Base-by-base conservation (phyloP, 768 basidiomycete species). In the Mycena galericulata region DNA sequence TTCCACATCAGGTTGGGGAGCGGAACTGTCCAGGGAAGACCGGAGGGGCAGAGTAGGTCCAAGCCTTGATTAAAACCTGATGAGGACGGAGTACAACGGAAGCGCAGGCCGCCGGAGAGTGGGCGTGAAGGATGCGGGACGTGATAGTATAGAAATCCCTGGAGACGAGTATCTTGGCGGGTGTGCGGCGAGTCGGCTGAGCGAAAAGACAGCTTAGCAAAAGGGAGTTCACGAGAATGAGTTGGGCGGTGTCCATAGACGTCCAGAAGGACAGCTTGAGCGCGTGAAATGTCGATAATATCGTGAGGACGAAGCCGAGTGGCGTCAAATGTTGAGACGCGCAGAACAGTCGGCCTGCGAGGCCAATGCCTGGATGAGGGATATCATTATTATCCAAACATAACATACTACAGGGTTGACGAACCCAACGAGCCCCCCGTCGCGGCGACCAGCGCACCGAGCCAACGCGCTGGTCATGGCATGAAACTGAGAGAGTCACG, bases 71-170 rank as follows among this genome's bases (percentile, higher is more conserved):
- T 36, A 29, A 43, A 45, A 20, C 41, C 18, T n/a, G 29, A 3
- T 7, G 12, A n/a, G 9, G 29, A 12, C 18, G 26, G 22, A 4
- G 53, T 41, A 8, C 15, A 46, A 2, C 57, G 57, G 32, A 59
- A 59, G 29, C 43, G 57, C 30, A 59, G 11, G 27, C 57, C 43
- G 18, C 57, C 57, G 14, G 57, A 43, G 29, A 59, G 43, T 27
- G 45, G 41, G 30, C 57, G 57, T 15, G 27, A 29, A 10, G 43
- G 43, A 8, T 30, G 1, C 2, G 57, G 57, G 27, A 46, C 26
- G 57, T 46, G 29, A 14, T 45, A 59, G 43, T 59, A 22, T 10
- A 59, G 43, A 24, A 59, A 59, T 18, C 57, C 57, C 2, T 22
- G 54, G 36, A 40, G 10, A 24, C 36, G 54, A 11, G 54, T 56